Conservation (phyloP, 805 yeast species). For the Barnettozyma populi region DNA sequence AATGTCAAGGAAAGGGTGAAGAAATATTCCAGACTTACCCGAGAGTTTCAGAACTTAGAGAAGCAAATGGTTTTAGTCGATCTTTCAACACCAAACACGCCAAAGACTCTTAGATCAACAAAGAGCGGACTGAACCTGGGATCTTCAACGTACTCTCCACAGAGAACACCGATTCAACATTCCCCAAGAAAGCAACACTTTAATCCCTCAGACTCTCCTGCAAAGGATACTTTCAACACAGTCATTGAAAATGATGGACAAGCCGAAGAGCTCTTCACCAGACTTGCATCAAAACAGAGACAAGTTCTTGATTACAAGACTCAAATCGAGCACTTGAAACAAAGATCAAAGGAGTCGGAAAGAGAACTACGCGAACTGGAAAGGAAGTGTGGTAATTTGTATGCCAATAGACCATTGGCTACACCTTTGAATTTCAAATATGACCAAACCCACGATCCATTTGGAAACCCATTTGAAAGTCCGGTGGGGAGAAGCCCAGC, state of each 20-base stretch:
- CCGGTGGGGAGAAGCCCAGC: not conserved
- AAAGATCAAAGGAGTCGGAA: constrained; percentile 35
- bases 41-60: constrained; percentile 15
- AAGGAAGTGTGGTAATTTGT: constrained; percentile 21
- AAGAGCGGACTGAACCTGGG: constrained; percentile 8
- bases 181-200: not conserved
- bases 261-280: constrained; percentile 27
- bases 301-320: constrained; percentile 43
- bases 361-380: constrained; percentile 34
- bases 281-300: constrained; percentile 48
- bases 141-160: constrained; percentile 5
- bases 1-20: constrained; percentile 10
- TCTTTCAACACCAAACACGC: not conserved
- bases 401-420: constrained; percentile 1
- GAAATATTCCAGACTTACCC: constrained; percentile 11
- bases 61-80: not conserved
- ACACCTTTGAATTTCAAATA: not conserved
- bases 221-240: not conserved
- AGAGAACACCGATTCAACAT: constrained; percentile 1
- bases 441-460: not conserved
- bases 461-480: not conserved
- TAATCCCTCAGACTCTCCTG: not conserved
- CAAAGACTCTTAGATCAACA: constrained; percentile 1
- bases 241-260: not conserved
- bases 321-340: constrained; percentile 30